These are phyloP conservation scores for Pseudocercospora cruenta DNA, from an alignment of 2,329 filamentous ascomycete species.

Conservation along the genomic window DNA sequence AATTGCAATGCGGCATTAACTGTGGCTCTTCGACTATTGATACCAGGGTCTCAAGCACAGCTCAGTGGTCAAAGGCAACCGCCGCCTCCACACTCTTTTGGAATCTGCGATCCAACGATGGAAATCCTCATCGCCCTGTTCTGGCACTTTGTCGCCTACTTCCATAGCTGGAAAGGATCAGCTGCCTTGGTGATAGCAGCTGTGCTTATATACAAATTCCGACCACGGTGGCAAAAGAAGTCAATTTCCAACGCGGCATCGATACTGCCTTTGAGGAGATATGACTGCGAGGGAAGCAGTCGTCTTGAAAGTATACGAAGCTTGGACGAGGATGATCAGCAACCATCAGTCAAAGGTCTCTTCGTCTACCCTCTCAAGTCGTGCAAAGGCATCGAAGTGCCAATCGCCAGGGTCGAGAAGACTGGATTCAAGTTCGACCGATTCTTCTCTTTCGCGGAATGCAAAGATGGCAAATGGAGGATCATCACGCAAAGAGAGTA, in stretches of 20 bases:
- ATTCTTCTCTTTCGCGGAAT: conserved; percentile 63
- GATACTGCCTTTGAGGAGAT: background rate
- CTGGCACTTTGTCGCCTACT: conserved; percentile 20
- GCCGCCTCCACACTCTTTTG: background rate
- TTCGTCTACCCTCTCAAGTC: conserved; percentile 56
- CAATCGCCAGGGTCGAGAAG: conserved; percentile 44
- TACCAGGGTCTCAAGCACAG: background rate
- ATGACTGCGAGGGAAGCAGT: background rate
- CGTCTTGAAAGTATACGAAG: background rate
- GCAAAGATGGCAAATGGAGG: conserved; percentile 58
- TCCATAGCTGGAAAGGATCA: conserved; percentile 18
- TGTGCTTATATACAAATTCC: background rate
- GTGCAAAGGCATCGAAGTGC: conserved; percentile 45
- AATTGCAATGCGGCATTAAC: background rate
- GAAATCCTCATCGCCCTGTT: background rate
- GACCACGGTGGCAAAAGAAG: background rate
- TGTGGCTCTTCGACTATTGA: background rate
- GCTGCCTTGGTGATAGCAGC: conserved; percentile 11
- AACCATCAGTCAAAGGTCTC: conserved; percentile 39
- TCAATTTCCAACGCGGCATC: background rate
- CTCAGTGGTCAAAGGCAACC: background rate
- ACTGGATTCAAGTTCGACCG: conserved; percentile 52
- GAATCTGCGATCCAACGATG: background rate
- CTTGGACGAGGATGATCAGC: background rate
- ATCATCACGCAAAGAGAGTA: conserved; percentile 72